These are phyloP conservation scores for Penicillium hordei DNA, from an alignment of 2,329 filamentous ascomycete genomes.

Conservation along the genomic window DNA sequence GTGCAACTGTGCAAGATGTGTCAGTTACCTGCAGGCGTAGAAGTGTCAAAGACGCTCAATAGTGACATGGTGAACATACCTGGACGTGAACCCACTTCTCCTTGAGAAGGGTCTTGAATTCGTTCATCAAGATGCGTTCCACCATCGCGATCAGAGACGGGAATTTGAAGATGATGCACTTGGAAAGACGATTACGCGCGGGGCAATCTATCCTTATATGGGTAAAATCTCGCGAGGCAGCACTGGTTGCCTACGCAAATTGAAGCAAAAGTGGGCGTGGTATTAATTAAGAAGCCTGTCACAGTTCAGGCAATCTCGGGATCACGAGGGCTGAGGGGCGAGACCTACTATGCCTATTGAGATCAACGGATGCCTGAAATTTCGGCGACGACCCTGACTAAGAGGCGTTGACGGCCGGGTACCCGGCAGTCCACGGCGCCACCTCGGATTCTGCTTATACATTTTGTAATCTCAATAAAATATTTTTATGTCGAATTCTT, in stretches of 20 bases:
- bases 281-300: background rate
- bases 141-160: constrained; percentile 48
- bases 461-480: background rate
- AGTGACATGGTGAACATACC: constrained; percentile 45
- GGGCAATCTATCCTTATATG: background rate
- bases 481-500: background rate
- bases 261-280: background rate
- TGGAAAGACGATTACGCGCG: background rate
- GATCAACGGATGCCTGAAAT: background rate
- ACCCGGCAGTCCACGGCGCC: too few relatives aligned
- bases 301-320: background rate
- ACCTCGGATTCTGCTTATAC: too few relatives aligned
- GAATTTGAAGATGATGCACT: background rate
- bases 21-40: background rate
- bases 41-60: background rate
- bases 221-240: background rate
- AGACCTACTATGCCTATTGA: background rate
- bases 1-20: constrained; percentile 56
- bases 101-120: constrained; percentile 76
- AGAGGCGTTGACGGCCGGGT: background rate
- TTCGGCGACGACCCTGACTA: constrained; percentile 6
- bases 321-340: background rate
- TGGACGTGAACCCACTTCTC: constrained; percentile 95
- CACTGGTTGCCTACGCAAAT: background rate
- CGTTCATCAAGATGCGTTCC: constrained; percentile 83